Evolutionary conservation across 139 green algal genomes (phyloP).

Genomic region (Chlamydomonas schloesseri): DNA sequence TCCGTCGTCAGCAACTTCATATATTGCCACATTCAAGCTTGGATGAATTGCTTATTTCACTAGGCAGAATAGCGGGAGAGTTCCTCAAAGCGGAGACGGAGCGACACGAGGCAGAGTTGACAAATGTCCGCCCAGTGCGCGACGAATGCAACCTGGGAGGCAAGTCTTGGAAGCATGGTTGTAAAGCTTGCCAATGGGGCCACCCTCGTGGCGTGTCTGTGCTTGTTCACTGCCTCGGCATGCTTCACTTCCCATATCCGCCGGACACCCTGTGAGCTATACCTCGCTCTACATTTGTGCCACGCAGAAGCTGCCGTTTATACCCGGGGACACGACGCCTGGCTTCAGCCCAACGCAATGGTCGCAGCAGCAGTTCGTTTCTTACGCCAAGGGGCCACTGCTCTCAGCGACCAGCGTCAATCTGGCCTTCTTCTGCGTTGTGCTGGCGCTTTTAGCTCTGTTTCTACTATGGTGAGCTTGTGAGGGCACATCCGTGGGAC

Average conservation of each 20-base stretch:
- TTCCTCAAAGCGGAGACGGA: background rate
- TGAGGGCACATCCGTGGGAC: too few relatives aligned
- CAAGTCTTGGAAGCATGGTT: too few relatives aligned
- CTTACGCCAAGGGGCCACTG: background rate
- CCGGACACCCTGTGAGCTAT: too few relatives aligned
- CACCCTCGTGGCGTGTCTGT: too few relatives aligned
- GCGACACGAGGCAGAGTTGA: too few relatives aligned
- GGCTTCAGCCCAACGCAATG: constrained; percentile 15
- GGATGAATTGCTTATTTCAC: background rate
- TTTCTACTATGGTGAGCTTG: constrained; percentile 8
- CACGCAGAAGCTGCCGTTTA: constrained; percentile 24
- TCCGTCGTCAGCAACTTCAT: too few relatives aligned
- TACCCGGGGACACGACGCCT: background rate
- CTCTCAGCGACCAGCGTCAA: background rate
- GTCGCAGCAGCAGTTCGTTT: background rate
- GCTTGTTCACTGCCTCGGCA: too few relatives aligned
- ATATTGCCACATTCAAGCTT: background rate
- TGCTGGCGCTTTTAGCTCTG: background rate
- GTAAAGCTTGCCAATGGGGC: too few relatives aligned
- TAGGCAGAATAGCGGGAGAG: background rate
- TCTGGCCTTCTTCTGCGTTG: background rate
- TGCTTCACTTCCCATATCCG: too few relatives aligned
- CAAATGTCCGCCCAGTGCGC: too few relatives aligned
- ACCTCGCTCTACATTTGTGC: too few relatives aligned
- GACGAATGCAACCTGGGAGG: too few relatives aligned